Conservation (phyloP, 352 stramenopile species). For the Phytophthora foliorum region DNA sequence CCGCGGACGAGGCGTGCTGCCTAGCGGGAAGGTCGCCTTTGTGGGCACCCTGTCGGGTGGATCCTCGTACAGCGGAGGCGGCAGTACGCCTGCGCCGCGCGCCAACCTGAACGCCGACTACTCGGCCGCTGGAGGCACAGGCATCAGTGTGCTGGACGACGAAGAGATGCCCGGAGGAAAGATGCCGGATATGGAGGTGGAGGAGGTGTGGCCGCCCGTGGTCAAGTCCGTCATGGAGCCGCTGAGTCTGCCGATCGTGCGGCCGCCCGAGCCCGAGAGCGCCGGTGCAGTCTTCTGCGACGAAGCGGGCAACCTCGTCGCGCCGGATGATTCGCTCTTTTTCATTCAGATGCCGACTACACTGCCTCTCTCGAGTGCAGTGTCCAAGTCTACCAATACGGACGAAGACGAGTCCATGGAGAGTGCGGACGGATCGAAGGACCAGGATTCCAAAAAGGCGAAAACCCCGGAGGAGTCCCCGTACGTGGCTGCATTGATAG, state of each 20-base stretch:
- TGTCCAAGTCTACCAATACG: constrained; percentile 38
- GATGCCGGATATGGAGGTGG: constrained; percentile 60
- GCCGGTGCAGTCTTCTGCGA: constrained; percentile 79
- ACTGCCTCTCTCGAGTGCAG: constrained; percentile 69
- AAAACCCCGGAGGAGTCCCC: constrained; percentile 34
- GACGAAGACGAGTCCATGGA: constrained; percentile 52
- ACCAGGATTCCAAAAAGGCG: constrained; percentile 20
- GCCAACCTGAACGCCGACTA: constrained; percentile 43
- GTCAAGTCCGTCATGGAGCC: constrained; percentile 86
- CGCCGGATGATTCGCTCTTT: constrained; percentile 76
- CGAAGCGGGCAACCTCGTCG: constrained; percentile 56
- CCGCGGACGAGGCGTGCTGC: constrained; percentile 61
- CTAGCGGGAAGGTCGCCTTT: constrained; percentile 78
- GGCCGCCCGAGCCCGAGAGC: constrained; percentile 68
- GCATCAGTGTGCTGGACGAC: constrained; percentile 88
- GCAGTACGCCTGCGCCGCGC: constrained; percentile 48
- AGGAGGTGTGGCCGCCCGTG: constrained; percentile 84
- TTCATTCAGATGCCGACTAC: constrained; percentile 90
- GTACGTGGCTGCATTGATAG: constrained; percentile 18
- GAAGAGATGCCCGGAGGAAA: constrained; percentile 66
- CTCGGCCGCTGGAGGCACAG: constrained; percentile 75
- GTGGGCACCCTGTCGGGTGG: constrained; percentile 84
- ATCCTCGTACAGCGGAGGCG: constrained; percentile 75
- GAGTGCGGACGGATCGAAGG: constrained; percentile 18
- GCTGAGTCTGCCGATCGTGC: constrained; percentile 80